phyloP scores from a whole-genome alignment of 2,329 filamentous ascomycete species.

The Chalara sp. region DNA sequence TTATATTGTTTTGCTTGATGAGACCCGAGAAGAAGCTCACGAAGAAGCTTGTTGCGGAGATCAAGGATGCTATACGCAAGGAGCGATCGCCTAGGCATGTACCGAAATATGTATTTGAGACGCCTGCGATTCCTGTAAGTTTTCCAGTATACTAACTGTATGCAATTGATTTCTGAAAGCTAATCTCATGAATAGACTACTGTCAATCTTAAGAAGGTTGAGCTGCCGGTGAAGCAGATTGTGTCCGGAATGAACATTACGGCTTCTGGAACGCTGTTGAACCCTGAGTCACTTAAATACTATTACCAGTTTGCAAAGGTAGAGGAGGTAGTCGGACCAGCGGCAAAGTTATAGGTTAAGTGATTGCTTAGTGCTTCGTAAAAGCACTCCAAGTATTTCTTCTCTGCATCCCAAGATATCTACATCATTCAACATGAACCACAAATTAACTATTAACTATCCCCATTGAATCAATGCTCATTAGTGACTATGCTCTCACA shows the following conservation, averaged over 20 bases:
- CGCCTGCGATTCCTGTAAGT: constrained; percentile 72
- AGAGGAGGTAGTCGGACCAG: constrained; percentile 46
- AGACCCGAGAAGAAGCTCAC: constrained; percentile 51
- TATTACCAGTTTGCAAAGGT: constrained; percentile 75
- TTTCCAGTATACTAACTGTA: too few relatives aligned
- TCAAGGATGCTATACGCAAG: constrained; percentile 59
- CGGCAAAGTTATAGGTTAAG: constrained; percentile 39
- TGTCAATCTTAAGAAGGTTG: constrained; percentile 80
- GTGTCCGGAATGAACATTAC: constrained; percentile 69
- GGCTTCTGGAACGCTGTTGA: constrained; percentile 68
- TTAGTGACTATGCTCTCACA: too few relatives aligned
- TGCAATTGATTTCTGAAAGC: too few relatives aligned
- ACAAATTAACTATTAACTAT: too few relatives aligned
- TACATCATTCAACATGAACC: too few relatives aligned
- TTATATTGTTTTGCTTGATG: constrained; percentile 55
- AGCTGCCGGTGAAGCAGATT: constrained; percentile 78
- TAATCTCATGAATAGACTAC: constrained; percentile 50
- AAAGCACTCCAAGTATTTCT: too few relatives aligned
- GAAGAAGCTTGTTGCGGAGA: constrained; percentile 42
- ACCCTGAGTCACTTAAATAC: constrained; percentile 68
- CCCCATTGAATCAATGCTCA: too few relatives aligned
- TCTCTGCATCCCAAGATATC: too few relatives aligned
- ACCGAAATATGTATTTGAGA: constrained; percentile 72
- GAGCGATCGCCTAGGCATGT: constrained; percentile 69
- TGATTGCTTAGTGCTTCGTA: too few relatives aligned